Evolutionary conservation across 106 monocot species (phyloP).

Genomic region (Dendrobium chrysotoxum): DNA sequence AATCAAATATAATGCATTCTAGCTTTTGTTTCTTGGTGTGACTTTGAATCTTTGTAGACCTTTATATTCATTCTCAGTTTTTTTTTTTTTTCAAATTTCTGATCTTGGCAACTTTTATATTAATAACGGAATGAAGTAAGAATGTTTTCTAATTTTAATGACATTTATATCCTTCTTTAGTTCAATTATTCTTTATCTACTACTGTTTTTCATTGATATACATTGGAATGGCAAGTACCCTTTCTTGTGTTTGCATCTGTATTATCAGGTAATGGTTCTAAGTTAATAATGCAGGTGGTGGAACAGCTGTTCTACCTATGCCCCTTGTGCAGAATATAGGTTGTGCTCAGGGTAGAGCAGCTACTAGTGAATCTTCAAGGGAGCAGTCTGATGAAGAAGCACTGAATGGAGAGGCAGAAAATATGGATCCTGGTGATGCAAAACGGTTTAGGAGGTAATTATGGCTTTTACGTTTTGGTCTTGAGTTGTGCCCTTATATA

Average conservation of each 20-base stretch:
- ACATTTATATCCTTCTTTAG: background rate
- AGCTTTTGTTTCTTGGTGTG: too few species aligned
- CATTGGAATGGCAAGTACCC: background rate
- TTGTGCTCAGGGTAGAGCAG: constrained; percentile 23
- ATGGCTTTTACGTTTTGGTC: background rate
- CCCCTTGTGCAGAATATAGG: constrained; percentile 27
- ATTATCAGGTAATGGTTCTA: constrained; percentile 17
- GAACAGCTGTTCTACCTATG: constrained; percentile 20
- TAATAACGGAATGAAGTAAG: too few species aligned
- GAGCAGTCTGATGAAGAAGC: constrained; percentile 85
- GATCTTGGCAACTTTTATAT: too few species aligned
- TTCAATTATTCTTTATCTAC: background rate
- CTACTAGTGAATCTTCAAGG: constrained; percentile 65
- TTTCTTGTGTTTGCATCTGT: background rate
- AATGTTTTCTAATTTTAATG: too few species aligned
- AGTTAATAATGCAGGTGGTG: constrained; percentile 30
- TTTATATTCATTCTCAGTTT: too few species aligned
- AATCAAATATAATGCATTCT: too few species aligned
- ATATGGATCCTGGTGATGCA: constrained; percentile 46
- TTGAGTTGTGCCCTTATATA: background rate
- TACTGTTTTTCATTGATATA: background rate
- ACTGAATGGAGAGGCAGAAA: constrained; percentile 56
- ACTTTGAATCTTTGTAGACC: too few species aligned
- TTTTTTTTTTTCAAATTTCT: too few species aligned
- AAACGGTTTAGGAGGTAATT: constrained; percentile 71